These are phyloP conservation scores for Torulaspora quercuum DNA, from an alignment of 805 yeast species.

Conservation along the genomic window DNA sequence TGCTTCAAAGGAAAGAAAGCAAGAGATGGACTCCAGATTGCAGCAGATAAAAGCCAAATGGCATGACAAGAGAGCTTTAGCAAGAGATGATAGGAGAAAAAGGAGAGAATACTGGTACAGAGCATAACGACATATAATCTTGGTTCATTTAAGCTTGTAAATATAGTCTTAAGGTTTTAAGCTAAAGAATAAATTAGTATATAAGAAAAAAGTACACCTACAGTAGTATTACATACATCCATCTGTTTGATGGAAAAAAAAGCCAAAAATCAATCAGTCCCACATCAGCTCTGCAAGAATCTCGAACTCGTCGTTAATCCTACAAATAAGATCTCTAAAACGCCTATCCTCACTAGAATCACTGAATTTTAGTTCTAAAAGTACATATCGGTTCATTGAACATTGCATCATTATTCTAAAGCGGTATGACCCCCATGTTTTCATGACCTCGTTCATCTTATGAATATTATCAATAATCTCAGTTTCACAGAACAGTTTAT, in stretches of 20 bases:
- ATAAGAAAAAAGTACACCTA: constrained; percentile 7
- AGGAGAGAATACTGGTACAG: constrained; percentile 63
- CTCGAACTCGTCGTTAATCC: constrained; percentile 32
- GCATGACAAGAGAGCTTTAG: constrained; percentile 46
- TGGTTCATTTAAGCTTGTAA: constrained; percentile 9
- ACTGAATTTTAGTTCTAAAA: constrained; percentile 23
- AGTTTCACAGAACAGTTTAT: constrained; percentile 22
- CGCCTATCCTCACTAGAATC: constrained; percentile 19
- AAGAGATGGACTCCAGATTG: constrained; percentile 48
- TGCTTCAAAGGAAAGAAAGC: constrained; percentile 39
- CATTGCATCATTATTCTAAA: constrained; percentile 23
- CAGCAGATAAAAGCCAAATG: constrained; percentile 45
- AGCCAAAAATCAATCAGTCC: constrained; percentile 8
- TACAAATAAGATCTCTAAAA: constrained; percentile 27
- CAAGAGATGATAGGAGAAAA: constrained; percentile 55
- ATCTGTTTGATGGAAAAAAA: constrained; percentile 1
- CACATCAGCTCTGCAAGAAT: constrained; percentile 29
- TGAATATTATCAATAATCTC: constrained; percentile 20
- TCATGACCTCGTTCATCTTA: constrained; percentile 19
- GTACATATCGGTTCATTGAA: constrained; percentile 18
- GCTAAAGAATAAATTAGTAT: constrained; percentile 1
- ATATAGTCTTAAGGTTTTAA: too few relatives aligned
- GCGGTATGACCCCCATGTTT: constrained; percentile 15
- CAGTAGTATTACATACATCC: constrained; percentile 11
- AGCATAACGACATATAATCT: constrained; percentile 31